Conservation (phyloP, 1,284 basidiomycete genomes). For the Heterobasidion irregulare region DNA sequence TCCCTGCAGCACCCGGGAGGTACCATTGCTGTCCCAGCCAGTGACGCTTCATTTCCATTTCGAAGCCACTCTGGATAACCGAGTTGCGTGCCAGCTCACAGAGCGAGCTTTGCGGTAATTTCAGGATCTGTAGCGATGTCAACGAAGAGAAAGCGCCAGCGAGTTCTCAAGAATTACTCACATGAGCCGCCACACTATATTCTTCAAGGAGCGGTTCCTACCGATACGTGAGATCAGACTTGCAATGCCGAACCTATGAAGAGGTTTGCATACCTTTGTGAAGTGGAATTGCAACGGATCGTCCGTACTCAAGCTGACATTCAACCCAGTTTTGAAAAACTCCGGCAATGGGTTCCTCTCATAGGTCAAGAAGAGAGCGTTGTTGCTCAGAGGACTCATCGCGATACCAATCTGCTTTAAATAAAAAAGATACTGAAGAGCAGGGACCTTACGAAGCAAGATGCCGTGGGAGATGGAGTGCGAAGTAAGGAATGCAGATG, state of each 20-base stretch:
- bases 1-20: conserved; percentile 79
- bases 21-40: conserved; percentile 94
- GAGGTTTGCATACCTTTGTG: conserved; percentile 60
- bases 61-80: conserved; percentile 95
- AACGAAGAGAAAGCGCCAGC: neutral
- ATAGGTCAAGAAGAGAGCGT: conserved; percentile 94
- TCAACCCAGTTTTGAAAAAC: conserved; percentile 94
- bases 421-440: conserved; percentile 91
- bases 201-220: conserved; percentile 95
- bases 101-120: conserved; percentile 77
- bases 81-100: conserved; percentile 94
- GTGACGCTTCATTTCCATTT: conserved; percentile 97
- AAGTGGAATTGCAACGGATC: conserved; percentile 95
- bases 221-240: neutral
- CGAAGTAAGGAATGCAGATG: conserved; percentile 91
- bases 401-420: conserved; percentile 95
- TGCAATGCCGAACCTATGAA: neutral
- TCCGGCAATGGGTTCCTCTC: conserved; percentile 96
- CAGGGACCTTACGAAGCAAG: conserved; percentile 93
- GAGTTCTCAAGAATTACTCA: conserved; percentile 25
- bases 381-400: conserved; percentile 98
- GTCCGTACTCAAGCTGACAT: conserved; percentile 95
- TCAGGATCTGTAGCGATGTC: conserved; percentile 67
- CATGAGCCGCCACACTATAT: conserved; percentile 96
- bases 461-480: conserved; percentile 99